A percentile compares a stretch with the other conserved stretches of the same genome.
Conservation (phyloP, 306 rosid species). For the Vigna hirtella region DNA sequence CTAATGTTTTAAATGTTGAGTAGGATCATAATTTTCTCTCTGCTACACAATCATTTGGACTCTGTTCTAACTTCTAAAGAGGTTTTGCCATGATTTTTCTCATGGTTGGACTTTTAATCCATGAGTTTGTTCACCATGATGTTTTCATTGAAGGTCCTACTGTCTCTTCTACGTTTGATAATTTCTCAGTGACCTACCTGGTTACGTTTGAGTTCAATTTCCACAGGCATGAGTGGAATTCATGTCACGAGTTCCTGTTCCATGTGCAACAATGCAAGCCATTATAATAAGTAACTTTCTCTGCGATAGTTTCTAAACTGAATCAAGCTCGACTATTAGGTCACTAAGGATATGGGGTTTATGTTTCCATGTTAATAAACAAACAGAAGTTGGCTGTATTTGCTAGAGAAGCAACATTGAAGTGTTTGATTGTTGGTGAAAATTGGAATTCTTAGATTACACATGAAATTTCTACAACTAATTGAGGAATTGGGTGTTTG, state of each 20-base stretch:
- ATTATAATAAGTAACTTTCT: conserved; percentile 19
- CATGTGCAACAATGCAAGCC: not conserved
- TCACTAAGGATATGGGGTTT: not conserved
- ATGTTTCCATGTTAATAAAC: conserved; percentile 11
- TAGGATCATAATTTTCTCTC: not conserved
- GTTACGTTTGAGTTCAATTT: conserved; percentile 6
- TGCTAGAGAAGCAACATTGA: not conserved
- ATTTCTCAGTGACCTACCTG: conserved; percentile 8
- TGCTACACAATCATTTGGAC: not conserved
- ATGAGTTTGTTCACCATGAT: not conserved
- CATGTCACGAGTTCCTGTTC: conserved; percentile 17
- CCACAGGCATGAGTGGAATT: not conserved
- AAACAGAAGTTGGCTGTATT: conserved; percentile 5
- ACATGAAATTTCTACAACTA: not conserved
- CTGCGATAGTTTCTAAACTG: conserved; percentile 15
- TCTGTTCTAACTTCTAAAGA: conserved; percentile 13
- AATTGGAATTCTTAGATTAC: not conserved
- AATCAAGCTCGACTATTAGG: not conserved
- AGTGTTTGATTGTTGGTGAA: conserved; percentile 6
- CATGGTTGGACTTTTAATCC: conserved; percentile 13
- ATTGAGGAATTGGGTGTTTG: not conserved
- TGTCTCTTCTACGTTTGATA: not conserved
- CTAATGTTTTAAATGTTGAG: conserved; percentile 20
- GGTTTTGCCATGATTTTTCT: conserved; percentile 19
- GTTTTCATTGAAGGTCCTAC: not conserved